Evolutionary conservation across 2,329 filamentous ascomycete species (phyloP), one percentile per base, ranked within the genome.

Genomic region (Colletotrichum sp.): DNA sequence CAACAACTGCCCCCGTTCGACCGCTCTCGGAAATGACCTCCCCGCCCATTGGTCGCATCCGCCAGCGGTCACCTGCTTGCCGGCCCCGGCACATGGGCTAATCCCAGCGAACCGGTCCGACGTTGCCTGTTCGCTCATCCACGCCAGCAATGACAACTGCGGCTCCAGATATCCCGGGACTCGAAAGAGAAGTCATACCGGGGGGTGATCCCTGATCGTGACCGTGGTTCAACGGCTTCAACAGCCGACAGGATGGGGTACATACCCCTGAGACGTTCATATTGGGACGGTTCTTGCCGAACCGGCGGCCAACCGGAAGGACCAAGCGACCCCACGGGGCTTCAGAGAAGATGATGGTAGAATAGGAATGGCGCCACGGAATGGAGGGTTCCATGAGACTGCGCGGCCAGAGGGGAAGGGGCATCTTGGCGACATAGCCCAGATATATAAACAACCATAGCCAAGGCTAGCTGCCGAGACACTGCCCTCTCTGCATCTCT

Each of bases 361-460:
- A 74, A 73, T n/a, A 16, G 71, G 74, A 34, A 76, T 69, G 57
- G 74, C 18, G 59, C 26, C 28, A 69, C 74, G 74, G 74, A 69
- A 49, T 65, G 34, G 70, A 69, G 59, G 59, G 44, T 34, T 69
- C 65, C 70, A 76, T 76, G 64, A 26, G 9, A 18, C 12, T 59
- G 8, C 55, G n/a, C 10, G 39, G n/a, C 6, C 28, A 21, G 8
- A 62, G 10, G 24, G 24, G 18, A 15, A 30, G 8, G 10, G n/a
- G 13, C 7, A 16, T 62, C 55, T 69, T 30, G 55, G 55, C 55
- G 9, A 59, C 21, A 8, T 24, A 44, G 16, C 8, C 24, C 32
- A 44, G 57, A 9, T 65, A 60, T 74, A 76, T 74, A 76, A 72
- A 49, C 21, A 49, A 49, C 52, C 64, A 24, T 49, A 26, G 70